Conservation (phyloP, 83 land plant species). For the Thuja plicata region DNA sequence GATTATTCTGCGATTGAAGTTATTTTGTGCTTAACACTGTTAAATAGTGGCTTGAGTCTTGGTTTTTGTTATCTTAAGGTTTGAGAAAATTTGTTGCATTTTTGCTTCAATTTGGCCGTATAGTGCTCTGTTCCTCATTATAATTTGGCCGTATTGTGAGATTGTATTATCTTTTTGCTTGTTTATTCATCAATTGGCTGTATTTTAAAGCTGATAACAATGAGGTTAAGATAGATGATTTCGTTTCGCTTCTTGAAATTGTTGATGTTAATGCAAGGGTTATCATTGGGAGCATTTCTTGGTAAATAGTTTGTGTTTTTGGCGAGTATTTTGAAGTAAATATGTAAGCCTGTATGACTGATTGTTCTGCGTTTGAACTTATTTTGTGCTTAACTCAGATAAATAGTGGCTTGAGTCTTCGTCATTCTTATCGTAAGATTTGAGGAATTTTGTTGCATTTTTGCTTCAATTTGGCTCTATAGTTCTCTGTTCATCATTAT, state of each 20-base stretch:
- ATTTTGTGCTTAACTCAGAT: not conserved
- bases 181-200: not conserved
- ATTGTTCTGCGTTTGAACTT: not conserved
- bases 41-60: not conserved
- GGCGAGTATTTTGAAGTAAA: not conserved
- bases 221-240: not conserved
- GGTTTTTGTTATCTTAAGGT: not conserved
- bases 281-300: not conserved
- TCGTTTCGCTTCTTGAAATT: not conserved
- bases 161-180: no score
- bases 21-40: not conserved
- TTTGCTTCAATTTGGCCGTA: not conserved
- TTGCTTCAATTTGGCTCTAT: not conserved
- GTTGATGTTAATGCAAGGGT: not conserved
- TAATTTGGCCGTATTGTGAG: not conserved
- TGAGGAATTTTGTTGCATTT: not conserved
- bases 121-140: not conserved
- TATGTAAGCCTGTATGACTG: not conserved
- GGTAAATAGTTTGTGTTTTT: not conserved
- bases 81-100: not conserved
- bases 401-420: not conserved
- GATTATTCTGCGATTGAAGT: not conserved
- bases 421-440: not conserved
- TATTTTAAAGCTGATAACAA: not conserved
- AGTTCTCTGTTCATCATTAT: not conserved